phyloP scores from a whole-genome alignment of 257 asterid species.

The Capsicum pubescens region DNA sequence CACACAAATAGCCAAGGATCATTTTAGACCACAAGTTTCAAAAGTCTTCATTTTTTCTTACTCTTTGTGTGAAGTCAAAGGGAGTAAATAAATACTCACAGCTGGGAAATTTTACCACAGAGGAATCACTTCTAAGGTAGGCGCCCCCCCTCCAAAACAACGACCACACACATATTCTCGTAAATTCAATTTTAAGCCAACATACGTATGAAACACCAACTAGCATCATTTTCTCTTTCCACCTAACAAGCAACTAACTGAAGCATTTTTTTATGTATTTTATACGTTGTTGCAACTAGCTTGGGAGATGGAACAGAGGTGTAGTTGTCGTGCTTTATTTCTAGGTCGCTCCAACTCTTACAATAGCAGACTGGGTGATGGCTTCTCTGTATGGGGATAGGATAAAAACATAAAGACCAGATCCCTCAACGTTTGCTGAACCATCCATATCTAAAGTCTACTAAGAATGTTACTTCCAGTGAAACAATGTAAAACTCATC shows the following conservation, averaged over 20 bases:
- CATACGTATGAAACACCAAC: not conserved
- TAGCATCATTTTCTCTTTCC: not conserved
- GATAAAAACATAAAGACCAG: not conserved
- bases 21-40: no score
- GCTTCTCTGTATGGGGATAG: not conserved
- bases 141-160: not conserved
- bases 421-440: constrained; percentile 6
- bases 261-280: not conserved
- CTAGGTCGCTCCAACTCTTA: not conserved
- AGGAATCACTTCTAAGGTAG: not conserved
- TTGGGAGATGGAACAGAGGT: not conserved
- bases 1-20: no score
- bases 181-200: not conserved
- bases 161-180: not conserved
- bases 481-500: not conserved
- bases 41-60: no score
- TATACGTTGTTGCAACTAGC: not conserved
- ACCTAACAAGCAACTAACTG: not conserved
- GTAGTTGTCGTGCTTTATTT: not conserved
- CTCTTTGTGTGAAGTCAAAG: no score
- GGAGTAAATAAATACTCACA: constrained; percentile 8
- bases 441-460: not conserved
- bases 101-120: not conserved
- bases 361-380: not conserved
- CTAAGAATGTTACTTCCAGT: not conserved